Evolutionary conservation across 225 moss, liverwort and hornwort genomes (phyloP).

Genomic region (Antitrichia curtipendula): DNA sequence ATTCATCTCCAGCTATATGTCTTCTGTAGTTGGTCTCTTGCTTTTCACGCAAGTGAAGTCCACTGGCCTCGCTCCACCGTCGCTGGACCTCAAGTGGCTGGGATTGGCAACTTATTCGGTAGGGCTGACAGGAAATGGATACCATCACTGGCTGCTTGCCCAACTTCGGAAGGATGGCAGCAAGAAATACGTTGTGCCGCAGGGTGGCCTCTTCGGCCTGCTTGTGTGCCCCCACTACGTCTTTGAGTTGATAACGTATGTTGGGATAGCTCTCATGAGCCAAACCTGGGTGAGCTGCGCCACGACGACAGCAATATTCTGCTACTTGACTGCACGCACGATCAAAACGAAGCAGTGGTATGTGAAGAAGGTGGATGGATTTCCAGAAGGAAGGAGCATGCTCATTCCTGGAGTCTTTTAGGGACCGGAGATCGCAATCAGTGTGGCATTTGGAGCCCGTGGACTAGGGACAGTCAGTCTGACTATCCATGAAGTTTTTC

Average conservation of each 20-base stretch:
- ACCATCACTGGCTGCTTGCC: constrained; percentile 40
- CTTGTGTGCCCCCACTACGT: constrained; percentile 56
- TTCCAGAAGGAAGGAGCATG: constrained; percentile 12
- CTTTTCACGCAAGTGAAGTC: constrained; percentile 17
- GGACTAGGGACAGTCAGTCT: no score
- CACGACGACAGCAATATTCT: background rate
- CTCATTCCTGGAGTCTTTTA: constrained; percentile 30
- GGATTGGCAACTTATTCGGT: constrained; percentile 1
- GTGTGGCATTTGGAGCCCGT: background rate
- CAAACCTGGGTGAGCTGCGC: constrained; percentile 19
- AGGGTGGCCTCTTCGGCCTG: constrained; percentile 37
- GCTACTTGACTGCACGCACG: constrained; percentile 2
- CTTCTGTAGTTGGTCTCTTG: background rate
- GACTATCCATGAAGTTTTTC: background rate
- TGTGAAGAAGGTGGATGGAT: constrained; percentile 24
- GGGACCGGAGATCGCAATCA: background rate
- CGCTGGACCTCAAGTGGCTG: constrained; percentile 14
- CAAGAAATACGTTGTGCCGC: constrained; percentile 30
- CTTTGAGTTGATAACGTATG: constrained; percentile 23
- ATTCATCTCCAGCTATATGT: background rate
- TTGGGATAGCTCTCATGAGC: constrained; percentile 24
- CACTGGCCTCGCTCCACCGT: constrained; percentile 1
- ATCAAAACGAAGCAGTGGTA: constrained; percentile 26
- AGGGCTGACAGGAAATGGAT: constrained; percentile 20
- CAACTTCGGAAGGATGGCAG: constrained; percentile 18